Conservation (phyloP, 129 eudicot genomes). For the Heracleum sosnowskyi region DNA sequence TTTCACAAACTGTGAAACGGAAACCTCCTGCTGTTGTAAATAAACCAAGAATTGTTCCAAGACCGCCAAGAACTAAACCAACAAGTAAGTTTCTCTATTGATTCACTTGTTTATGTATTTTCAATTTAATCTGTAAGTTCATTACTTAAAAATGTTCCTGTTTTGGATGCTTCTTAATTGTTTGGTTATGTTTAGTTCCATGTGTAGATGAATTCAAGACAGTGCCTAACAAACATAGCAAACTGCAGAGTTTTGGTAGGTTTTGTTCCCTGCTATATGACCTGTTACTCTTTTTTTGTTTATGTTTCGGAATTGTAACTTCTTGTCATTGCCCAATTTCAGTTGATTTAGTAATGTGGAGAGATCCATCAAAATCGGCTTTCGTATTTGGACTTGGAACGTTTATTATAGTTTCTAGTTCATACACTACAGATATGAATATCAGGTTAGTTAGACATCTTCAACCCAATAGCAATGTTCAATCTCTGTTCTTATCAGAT, state of each 20-base stretch:
- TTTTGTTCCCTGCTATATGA: background rate
- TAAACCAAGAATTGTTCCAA: conserved; percentile 36
- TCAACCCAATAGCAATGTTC: background rate
- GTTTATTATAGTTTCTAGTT: conserved; percentile 66
- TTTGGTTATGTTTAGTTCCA: conserved; percentile 15
- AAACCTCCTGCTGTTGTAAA: conserved; percentile 34
- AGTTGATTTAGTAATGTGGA: conserved; percentile 94
- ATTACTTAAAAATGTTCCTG: background rate
- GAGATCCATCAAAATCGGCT: conserved; percentile 75
- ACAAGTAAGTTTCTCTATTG: conserved; percentile 31
- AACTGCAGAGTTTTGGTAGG: conserved; percentile 58
- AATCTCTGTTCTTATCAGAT: background rate
- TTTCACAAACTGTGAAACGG: conserved; percentile 33
- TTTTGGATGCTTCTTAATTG: conserved; percentile 6
- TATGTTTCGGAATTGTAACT: background rate
- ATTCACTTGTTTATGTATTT: background rate
- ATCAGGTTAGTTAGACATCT: conserved; percentile 57
- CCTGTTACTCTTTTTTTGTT: background rate
- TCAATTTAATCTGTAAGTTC: background rate
- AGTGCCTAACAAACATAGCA: conserved; percentile 45
- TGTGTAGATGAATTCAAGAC: conserved; percentile 28
- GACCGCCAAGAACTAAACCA: conserved; percentile 30
- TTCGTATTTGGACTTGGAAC: conserved; percentile 76
- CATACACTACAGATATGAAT: conserved; percentile 72
- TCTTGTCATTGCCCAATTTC: conserved; percentile 16